These are phyloP conservation scores for Fusarium chuoi DNA, from an alignment of 2,329 filamentous ascomycete species.

Conservation along the genomic window DNA sequence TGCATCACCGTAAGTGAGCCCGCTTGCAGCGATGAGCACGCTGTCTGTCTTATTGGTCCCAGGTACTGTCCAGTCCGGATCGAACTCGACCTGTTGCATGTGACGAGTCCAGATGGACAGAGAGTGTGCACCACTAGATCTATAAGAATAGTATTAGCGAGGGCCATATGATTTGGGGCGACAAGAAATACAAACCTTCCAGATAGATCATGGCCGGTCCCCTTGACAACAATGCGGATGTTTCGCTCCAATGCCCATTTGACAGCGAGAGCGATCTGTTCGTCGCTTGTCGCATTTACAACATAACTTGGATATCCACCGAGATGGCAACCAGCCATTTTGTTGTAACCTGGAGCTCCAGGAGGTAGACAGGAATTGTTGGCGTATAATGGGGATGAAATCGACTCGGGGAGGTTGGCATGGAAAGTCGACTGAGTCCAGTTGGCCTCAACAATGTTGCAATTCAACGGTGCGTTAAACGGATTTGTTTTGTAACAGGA, in stretches of 20 bases:
- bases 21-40: background rate
- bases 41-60: background rate
- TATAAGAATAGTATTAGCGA: background rate
- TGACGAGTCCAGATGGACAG: background rate
- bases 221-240: background rate
- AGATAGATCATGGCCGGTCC: background rate
- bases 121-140: background rate
- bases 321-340: background rate
- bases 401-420: background rate
- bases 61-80: background rate
- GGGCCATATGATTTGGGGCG: fast-evolving
- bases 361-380: background rate
- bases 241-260: background rate
- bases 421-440: background rate
- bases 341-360: background rate
- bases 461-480: background rate
- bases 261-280: background rate
- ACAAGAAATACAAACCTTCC: background rate
- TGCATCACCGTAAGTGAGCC: background rate
- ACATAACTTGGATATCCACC: background rate
- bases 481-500: background rate
- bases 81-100: background rate
- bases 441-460: background rate
- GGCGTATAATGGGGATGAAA: background rate
- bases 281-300: background rate